Conservation (phyloP, 805 yeast species). For the Ogataea corticis region DNA sequence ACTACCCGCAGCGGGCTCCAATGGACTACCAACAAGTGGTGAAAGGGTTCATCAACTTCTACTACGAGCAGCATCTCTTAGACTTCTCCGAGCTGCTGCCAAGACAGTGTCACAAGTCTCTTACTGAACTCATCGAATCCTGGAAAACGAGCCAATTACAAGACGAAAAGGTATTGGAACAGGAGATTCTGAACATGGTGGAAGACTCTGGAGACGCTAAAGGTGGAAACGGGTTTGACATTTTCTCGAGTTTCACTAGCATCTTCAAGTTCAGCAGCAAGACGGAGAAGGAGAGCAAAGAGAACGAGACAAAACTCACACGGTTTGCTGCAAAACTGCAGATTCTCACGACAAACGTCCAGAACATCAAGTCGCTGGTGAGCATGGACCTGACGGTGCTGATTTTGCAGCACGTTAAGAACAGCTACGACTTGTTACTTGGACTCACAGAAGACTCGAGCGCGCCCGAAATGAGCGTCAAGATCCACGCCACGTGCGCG, state of each 20-base stretch:
- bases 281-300: conserved; percentile 32
- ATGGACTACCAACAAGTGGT: conserved; percentile 34
- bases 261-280: conserved; percentile 46
- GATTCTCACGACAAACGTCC: conserved; percentile 71
- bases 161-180: conserved; percentile 41
- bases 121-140: conserved; percentile 34
- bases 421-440: conserved; percentile 58
- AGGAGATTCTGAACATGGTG: conserved; percentile 38
- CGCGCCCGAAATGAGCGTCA: conserved; percentile 32
- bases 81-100: conserved; percentile 37
- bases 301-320: conserved; percentile 37
- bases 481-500: conserved; percentile 41
- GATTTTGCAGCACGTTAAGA: conserved; percentile 67
- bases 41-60: conserved; percentile 35
- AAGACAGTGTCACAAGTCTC: conserved; percentile 32
- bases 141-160: conserved; percentile 40
- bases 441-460: conserved; percentile 40
- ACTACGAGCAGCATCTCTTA: conserved; percentile 36
- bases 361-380: conserved; percentile 72
- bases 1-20: conserved; percentile 27
- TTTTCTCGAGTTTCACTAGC: conserved; percentile 63
- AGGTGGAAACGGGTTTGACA: conserved; percentile 39
- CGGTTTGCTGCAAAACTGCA: conserved; percentile 82
- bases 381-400: conserved; percentile 78
- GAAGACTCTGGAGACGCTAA: conserved; percentile 35